Percentiles rank a stretch among this genome's conserved stretches.
phyloP scores from a whole-genome alignment of 257 asterid genomes.

The Anisodus tanguticus region DNA sequence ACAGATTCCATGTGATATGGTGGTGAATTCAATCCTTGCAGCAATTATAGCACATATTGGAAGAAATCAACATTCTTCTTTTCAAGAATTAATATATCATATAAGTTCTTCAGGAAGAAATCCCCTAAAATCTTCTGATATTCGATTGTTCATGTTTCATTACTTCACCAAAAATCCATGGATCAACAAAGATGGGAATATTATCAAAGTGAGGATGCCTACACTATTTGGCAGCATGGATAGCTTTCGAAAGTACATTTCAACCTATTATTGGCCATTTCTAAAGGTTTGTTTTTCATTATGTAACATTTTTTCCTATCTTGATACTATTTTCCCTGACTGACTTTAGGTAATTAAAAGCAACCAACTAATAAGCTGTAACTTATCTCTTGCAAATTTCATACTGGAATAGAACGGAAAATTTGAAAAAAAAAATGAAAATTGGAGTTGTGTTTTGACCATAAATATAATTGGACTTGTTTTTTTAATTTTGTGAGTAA shows the following conservation, averaged over 20 bases:
- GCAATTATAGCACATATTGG: conserved; percentile 38
- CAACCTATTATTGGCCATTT: conserved; percentile 50
- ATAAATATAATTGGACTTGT: too few species aligned
- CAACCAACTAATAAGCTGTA: neutral
- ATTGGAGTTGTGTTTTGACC: too few species aligned
- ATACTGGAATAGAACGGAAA: too few species aligned
- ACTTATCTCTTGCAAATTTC: too few species aligned
- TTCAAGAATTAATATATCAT: conserved; percentile 46
- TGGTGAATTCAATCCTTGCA: conserved; percentile 58
- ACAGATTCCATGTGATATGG: conserved; percentile 79
- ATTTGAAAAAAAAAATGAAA: too few species aligned
- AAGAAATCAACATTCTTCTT: neutral
- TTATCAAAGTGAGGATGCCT: conserved; percentile 36
- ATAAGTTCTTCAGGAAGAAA: conserved; percentile 57
- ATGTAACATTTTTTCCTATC: neutral
- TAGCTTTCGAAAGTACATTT: conserved; percentile 53
- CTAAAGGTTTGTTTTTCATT: conserved; percentile 41
- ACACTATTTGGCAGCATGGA: conserved; percentile 45
- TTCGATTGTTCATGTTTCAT: conserved; percentile 30
- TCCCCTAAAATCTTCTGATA: conserved; percentile 41
- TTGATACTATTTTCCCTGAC: neutral
- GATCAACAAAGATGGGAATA: conserved; percentile 40
- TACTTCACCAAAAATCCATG: conserved; percentile 53
- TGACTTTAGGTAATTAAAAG: neutral
- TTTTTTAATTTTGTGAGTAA: too few species aligned